A percentile compares a stretch with the other conserved stretches of the same genome.
Conservation (phyloP, 2,329 filamentous ascomycete genomes). For the Gaeumannomyces tritici region DNA sequence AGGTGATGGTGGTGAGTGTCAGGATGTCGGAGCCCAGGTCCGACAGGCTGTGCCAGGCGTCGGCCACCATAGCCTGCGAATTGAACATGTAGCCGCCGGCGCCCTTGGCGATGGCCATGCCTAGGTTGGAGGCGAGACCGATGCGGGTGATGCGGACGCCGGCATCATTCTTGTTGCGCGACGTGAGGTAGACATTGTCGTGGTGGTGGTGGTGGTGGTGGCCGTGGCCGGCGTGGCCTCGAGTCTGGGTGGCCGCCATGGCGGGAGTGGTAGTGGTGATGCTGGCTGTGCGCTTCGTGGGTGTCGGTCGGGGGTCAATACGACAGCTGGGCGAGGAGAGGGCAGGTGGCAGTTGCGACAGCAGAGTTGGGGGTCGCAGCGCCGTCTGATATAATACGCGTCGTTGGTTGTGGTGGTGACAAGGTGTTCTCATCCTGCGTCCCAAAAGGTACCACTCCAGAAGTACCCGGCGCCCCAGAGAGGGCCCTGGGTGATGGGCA, state of each 20-base stretch:
- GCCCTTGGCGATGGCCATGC: conserved; percentile 91
- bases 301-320: not conserved
- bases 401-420: not conserved
- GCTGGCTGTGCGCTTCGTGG: conserved; percentile 5
- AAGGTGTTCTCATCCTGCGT: conserved; percentile 4
- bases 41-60: conserved; percentile 91
- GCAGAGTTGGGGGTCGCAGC: conserved; percentile 6
- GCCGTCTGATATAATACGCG: conserved; percentile 2
- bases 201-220: conserved; percentile 64
- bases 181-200: conserved; percentile 76
- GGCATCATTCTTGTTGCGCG: conserved; percentile 79
- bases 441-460: not conserved
- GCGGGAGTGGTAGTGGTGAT: conserved; percentile 13
- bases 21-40: conserved; percentile 93
- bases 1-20: conserved; percentile 88
- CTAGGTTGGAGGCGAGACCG: conserved; percentile 78
- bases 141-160: conserved; percentile 90
- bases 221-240: conserved; percentile 23
- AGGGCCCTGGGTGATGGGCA: conserved; percentile 4
- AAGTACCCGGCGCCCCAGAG: conserved; percentile 1
- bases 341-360: conserved; percentile 13
- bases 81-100: conserved; percentile 90
- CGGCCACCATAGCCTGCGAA: conserved; percentile 84
- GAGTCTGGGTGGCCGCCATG: not conserved
- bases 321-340: too few species aligned